Conservation (phyloP, 805 yeast species). For the Lipomyces yamanashiensis region DNA sequence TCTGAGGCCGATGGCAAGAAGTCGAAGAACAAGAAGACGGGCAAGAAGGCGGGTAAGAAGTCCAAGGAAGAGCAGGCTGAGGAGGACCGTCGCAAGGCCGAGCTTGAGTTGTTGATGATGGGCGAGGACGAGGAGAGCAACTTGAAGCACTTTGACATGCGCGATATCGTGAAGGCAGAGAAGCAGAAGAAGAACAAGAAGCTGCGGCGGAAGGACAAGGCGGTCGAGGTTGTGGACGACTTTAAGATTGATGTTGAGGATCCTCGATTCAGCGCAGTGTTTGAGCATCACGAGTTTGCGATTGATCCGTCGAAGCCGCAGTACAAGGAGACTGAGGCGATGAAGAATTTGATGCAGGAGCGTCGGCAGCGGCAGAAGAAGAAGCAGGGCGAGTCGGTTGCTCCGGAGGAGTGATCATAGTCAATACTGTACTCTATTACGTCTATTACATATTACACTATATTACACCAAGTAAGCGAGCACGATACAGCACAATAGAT, state of each 20-base stretch:
- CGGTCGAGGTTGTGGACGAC: constrained; percentile 52
- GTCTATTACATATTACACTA: background rate
- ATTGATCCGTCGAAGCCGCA: constrained; percentile 94
- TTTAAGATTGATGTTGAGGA: constrained; percentile 77
- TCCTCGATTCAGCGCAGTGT: constrained; percentile 82
- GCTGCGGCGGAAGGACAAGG: constrained; percentile 49
- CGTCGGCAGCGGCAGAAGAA: constrained; percentile 49
- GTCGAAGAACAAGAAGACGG: constrained; percentile 39
- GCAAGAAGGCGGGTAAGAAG: constrained; percentile 23
- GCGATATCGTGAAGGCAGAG: constrained; percentile 74
- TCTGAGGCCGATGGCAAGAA: constrained; percentile 41
- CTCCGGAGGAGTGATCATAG: constrained; percentile 9
- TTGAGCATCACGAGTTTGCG: constrained; percentile 86
- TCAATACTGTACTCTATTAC: background rate
- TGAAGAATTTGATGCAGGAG: constrained; percentile 81
- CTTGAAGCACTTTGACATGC: constrained; percentile 75
- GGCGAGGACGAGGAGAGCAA: constrained; percentile 56
- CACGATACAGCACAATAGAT: too few species aligned
- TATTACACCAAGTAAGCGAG: too few species aligned
- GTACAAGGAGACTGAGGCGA: constrained; percentile 82
- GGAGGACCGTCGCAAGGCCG: constrained; percentile 58
- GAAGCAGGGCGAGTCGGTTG: background rate
- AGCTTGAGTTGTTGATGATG: constrained; percentile 73
- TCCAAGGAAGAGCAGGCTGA: constrained; percentile 41
- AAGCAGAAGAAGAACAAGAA: constrained; percentile 46